Base-by-base conservation (phyloP, 1,284 basidiomycete genomes). In the Sanghuangporus baumii region DNA sequence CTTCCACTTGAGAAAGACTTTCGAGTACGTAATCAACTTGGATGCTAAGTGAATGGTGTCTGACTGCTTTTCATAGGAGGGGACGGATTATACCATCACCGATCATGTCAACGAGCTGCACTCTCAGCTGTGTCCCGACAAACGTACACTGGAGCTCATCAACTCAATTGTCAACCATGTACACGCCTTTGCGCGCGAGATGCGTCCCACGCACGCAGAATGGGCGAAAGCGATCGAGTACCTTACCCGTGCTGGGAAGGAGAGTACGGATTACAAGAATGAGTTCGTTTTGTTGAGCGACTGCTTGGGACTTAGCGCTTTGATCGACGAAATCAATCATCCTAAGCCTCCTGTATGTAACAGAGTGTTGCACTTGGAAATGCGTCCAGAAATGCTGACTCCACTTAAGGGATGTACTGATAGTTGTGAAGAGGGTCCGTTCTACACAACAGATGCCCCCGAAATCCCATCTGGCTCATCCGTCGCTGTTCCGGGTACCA, bases 211-310 rank as follows among this genome's bases (percentile, higher is more conserved):
- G 43, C 75, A 76, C 59, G 70, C 69, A 2, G 77, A 79, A 61
- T 79, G 77, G 77, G 68, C 71, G 36, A 67, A 67, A 18, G 72
- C 73, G 4, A 69, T 76, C 61, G 67, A 71, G 64, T 74, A 75
- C 66, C 69, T 77, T 37, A 75, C 74, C 31, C 71, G 72, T 37
- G 72, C 71, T 38, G 74, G 74, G 34, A 74, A 74, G 69, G 74
- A 75, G 72, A 76, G 74, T 69, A 74, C 75, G 23, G 71, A 72
- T 16, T 73, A 71, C 67, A 74, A 74, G 70, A 75, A 75, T 69
- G 76, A 78, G 71, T 76, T 78, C 61, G 74, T 78, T 54, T 69
- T 78, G n/a, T 69, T 78, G 36, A 77, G 76, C 64, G 77, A 78
- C 65, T 73, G 74, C 62, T 65, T 78, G 6, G 77, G 77, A 8